phyloP scores from a whole-genome alignment of 495 filamentous ascomycete genomes.

The Thozetella sp. region DNA sequence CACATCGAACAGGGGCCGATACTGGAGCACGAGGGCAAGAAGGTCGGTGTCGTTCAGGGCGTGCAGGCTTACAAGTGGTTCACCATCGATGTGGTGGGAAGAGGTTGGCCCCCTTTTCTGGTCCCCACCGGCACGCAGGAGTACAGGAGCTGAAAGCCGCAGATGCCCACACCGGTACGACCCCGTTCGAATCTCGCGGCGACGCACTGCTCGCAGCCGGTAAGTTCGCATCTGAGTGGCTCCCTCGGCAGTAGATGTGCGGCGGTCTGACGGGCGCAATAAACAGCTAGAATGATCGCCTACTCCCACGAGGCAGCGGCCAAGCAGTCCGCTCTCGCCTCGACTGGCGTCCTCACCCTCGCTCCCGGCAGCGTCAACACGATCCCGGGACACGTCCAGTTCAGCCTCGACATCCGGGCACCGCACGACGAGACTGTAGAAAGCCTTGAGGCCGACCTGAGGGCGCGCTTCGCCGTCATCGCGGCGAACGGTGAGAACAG shows the following conservation, averaged over 20 bases:
- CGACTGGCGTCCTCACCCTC: slow-evolving; percentile 70
- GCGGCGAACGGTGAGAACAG: slow-evolving; percentile 29
- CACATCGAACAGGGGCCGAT: slow-evolving; percentile 84
- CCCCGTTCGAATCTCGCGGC: slow-evolving; percentile 57
- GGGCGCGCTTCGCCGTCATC: slow-evolving; percentile 24
- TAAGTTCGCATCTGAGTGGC: neutral
- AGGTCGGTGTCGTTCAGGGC: slow-evolving; percentile 72
- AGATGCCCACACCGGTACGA: slow-evolving; percentile 78
- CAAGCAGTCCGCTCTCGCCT: slow-evolving; percentile 59
- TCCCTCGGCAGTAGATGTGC: neutral
- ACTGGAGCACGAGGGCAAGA: slow-evolving; percentile 60
- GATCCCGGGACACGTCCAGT: slow-evolving; percentile 68
- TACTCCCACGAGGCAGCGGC: slow-evolving; percentile 65
- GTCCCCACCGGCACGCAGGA: neutral
- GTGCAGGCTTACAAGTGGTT: slow-evolving; percentile 75
- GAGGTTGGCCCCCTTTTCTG: slow-evolving; percentile 17
- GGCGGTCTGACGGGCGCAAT: neutral
- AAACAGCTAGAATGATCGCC: slow-evolving; percentile 61
- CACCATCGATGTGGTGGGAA: slow-evolving; percentile 64
- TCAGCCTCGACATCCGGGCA: slow-evolving; percentile 73
- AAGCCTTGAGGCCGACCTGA: slow-evolving; percentile 45
- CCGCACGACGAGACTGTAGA: slow-evolving; percentile 58
- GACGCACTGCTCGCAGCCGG: slow-evolving; percentile 69
- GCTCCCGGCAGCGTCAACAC: slow-evolving; percentile 75
- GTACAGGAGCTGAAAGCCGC: neutral